Conservation (phyloP, 306 rosid species). For the Elaeagnus macrophylla region DNA sequence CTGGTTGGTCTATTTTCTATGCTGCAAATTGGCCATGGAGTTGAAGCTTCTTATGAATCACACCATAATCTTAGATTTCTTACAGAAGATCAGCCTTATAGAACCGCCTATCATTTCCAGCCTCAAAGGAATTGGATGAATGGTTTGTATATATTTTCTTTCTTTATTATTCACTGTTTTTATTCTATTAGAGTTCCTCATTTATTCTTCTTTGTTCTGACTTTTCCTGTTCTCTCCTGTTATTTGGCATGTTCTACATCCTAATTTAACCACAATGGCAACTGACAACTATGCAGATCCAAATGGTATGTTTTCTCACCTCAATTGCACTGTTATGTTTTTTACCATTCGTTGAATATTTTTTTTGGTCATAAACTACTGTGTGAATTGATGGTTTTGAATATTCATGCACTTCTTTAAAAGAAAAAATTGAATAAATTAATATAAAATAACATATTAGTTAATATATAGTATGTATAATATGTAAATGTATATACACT, state of each 20-base stretch:
- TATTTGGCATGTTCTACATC: background rate
- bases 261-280: background rate
- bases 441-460: too few species aligned
- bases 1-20: too few species aligned
- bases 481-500: too few species aligned
- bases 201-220: background rate
- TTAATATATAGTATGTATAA: too few species aligned
- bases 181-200: background rate
- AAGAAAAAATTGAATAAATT: too few species aligned
- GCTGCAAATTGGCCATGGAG: slow-evolving; percentile 19
- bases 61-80: slow-evolving; percentile 14
- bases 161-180: background rate
- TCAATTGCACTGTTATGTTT: too few species aligned
- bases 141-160: slow-evolving; percentile 31
- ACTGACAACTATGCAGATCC: background rate
- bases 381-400: too few species aligned
- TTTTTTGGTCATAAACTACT: too few species aligned
- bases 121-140: slow-evolving; percentile 84
- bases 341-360: too few species aligned
- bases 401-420: too few species aligned
- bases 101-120: slow-evolving; percentile 82
- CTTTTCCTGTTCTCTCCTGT: background rate
- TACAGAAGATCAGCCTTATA: slow-evolving; percentile 46
- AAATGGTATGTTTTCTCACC: too few species aligned
- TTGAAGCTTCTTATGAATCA: slow-evolving; percentile 45